These are phyloP conservation scores for Suhomyces choctaworum DNA, from an alignment of 1,139 yeast genomes.

Conservation along the genomic window DNA sequence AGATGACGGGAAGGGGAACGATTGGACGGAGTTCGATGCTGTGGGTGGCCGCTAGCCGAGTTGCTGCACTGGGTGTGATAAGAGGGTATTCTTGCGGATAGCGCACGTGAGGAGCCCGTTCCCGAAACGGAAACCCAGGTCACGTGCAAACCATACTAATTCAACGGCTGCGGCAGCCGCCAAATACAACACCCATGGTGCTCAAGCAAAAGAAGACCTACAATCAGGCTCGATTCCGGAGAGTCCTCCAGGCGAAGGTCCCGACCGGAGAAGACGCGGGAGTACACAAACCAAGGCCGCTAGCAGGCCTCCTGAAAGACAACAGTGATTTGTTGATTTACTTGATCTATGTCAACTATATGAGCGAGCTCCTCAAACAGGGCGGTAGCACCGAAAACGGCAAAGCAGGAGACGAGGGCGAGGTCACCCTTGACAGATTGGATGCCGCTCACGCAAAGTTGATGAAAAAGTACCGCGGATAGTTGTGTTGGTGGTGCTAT, in stretches of 20 bases:
- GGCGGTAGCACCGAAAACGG: slow-evolving; percentile 39
- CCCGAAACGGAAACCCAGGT: no score
- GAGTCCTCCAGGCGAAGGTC: slow-evolving; percentile 21
- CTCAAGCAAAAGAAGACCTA: slow-evolving; percentile 19
- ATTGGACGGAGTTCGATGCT: no score
- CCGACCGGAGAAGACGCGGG: slow-evolving; percentile 1
- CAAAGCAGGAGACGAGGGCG: slow-evolving; percentile 30
- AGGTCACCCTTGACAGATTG: slow-evolving; percentile 19
- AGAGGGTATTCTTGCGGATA: no score
- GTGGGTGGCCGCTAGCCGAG: no score
- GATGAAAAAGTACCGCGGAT: slow-evolving; percentile 32
- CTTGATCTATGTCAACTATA: slow-evolving; percentile 48
- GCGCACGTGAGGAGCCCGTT: no score
- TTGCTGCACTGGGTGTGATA: no score
- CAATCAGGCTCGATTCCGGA: slow-evolving; percentile 22
- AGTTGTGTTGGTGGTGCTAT: slow-evolving; percentile 4
- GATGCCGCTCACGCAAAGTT: slow-evolving; percentile 24
- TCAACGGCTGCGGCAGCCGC: no score
- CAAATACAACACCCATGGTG: slow-evolving; percentile 2
- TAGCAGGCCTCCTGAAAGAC: slow-evolving; percentile 32
- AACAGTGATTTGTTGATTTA: slow-evolving; percentile 47
- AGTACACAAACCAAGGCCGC: slow-evolving; percentile 5
- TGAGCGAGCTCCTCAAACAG: slow-evolving; percentile 38
- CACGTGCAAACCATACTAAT: no score
- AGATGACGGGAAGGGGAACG: no score